Evolutionary conservation across 306 rosid genomes (phyloP).

Genomic region (Fragaria nilgerrensis): DNA sequence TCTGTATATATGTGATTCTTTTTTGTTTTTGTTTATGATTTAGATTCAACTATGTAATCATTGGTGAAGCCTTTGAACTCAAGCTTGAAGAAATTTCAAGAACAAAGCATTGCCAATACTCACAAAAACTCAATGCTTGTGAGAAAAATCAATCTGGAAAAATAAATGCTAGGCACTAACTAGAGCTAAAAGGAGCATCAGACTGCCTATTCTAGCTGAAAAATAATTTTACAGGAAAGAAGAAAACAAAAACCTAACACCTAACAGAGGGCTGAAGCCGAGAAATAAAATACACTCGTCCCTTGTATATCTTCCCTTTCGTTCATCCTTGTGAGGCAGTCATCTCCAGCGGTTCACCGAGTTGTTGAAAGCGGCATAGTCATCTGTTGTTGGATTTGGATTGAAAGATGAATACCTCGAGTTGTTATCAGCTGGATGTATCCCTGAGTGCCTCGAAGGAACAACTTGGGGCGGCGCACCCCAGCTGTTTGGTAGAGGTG

Average conservation of each 20-base stretch:
- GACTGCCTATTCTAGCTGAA: not conserved
- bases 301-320: not conserved
- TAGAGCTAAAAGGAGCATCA: not conserved
- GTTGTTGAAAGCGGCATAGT: not conserved
- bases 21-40: not conserved
- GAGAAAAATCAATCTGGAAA: not conserved
- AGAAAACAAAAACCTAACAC: not conserved
- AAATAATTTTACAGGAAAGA: not conserved
- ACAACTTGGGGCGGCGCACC: not conserved
- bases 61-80: not conserved
- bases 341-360: slow-evolving; percentile 6
- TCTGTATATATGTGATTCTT: not conserved
- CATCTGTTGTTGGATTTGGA: not conserved
- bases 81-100: not conserved
- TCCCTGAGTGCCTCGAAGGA: not conserved
- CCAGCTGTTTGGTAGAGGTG: slow-evolving; percentile 7
- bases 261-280: slow-evolving; percentile 1
- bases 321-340: not conserved
- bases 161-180: not conserved
- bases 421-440: not conserved
- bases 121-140: not conserved
- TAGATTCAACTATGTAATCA: not conserved
- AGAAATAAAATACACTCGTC: not conserved
- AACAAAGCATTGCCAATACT: not conserved
- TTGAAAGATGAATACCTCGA: not conserved